Evolutionary conservation across 495 filamentous ascomycete genomes (phyloP).

Genomic region (Aspergillus bertholletiae): DNA sequence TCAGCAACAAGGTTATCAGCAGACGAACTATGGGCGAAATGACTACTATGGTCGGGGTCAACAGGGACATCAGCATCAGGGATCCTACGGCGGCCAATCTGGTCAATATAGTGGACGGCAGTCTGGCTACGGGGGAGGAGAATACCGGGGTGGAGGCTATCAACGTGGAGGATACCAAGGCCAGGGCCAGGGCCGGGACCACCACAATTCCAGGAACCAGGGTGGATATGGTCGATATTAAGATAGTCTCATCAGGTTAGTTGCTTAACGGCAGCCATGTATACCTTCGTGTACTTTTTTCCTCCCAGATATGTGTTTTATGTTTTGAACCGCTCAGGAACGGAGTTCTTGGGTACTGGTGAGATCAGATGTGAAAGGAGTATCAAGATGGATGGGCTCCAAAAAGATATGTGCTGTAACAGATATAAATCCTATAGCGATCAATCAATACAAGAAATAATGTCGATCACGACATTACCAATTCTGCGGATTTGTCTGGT

Average conservation of each 20-base stretch:
- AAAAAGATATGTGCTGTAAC: not conserved
- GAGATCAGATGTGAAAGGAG: not conserved
- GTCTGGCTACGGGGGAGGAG: slow-evolving; percentile 23
- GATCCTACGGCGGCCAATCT: slow-evolving; percentile 15
- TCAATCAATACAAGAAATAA: not conserved
- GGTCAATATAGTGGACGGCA: slow-evolving; percentile 18
- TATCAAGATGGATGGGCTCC: not conserved
- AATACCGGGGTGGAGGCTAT: slow-evolving; percentile 25
- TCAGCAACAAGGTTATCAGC: slow-evolving; percentile 25
- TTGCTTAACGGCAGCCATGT: not conserved
- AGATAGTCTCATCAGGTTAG: too few species aligned
- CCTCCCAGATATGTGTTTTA: not conserved
- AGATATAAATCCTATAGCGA: not conserved
- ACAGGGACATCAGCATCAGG: slow-evolving; percentile 23
- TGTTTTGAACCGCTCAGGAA: not conserved
- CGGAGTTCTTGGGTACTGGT: not conserved
- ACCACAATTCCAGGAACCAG: slow-evolving; percentile 24
- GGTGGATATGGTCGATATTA: slow-evolving; percentile 42
- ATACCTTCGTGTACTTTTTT: slow-evolving; percentile 11
- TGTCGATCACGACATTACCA: too few species aligned
- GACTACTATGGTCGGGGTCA: slow-evolving; percentile 30
- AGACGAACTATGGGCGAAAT: slow-evolving; percentile 16
- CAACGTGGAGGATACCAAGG: slow-evolving; percentile 25
- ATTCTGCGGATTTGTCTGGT: too few species aligned
- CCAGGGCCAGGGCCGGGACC: slow-evolving; percentile 20